Conservation (phyloP, 495 filamentous ascomycete species). For the Talaromyces trachyspermus region DNA sequence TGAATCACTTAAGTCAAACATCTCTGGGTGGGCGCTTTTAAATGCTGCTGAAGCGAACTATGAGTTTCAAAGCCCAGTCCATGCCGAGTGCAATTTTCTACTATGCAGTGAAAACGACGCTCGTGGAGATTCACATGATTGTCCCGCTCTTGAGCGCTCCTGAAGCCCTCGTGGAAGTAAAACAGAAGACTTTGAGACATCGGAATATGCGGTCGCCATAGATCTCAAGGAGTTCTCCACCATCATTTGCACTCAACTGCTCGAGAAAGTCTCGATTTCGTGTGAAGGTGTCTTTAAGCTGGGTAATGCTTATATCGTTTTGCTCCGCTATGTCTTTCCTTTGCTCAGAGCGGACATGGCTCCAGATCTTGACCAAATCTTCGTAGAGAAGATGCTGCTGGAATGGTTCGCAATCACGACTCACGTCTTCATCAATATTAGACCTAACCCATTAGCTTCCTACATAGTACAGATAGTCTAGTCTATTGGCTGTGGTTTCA, state of each 20-base stretch:
- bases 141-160: slow-evolving; percentile 16
- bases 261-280: slow-evolving; percentile 22
- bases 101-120: slow-evolving; percentile 28
- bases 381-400: slow-evolving; percentile 9
- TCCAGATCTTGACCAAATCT: slow-evolving; percentile 14
- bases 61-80: slow-evolving; percentile 29
- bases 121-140: slow-evolving; percentile 29
- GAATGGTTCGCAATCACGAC: slow-evolving; percentile 14
- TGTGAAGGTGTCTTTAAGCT: slow-evolving; percentile 15
- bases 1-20: slow-evolving; percentile 10
- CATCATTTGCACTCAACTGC: slow-evolving; percentile 7
- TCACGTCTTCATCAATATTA: too few relatives aligned
- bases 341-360: slow-evolving; percentile 17
- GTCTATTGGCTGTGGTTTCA: too few relatives aligned
- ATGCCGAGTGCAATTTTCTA: slow-evolving; percentile 17
- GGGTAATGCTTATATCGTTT: slow-evolving; percentile 14
- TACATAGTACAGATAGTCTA: too few relatives aligned
- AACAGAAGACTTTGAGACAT: slow-evolving; percentile 32
- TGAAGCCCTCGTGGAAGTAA: slow-evolving; percentile 39
- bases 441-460: too few relatives aligned
- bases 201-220: slow-evolving; percentile 33
- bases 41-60: slow-evolving; percentile 33
- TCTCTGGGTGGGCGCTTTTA: slow-evolving; percentile 16
- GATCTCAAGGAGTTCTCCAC: slow-evolving; percentile 9
- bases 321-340: slow-evolving; percentile 15